phyloP scores from a whole-genome alignment of 2,329 filamentous ascomycete species.

The Botrytis sinoallii region DNA sequence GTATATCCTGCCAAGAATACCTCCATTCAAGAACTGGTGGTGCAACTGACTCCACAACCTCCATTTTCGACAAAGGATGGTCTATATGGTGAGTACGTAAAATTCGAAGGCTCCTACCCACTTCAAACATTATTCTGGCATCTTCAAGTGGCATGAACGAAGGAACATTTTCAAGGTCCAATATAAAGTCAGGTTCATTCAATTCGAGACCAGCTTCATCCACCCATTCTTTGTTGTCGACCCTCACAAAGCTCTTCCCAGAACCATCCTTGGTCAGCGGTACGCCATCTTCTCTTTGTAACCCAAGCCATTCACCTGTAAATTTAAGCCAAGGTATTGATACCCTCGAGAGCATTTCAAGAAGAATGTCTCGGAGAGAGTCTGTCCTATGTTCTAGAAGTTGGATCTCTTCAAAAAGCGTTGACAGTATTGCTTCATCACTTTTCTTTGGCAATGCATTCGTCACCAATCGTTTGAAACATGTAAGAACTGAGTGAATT shows the following conservation, averaged over 20 bases:
- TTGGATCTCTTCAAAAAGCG: constrained; percentile 60
- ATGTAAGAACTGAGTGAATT: constrained; percentile 35
- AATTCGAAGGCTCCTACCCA: constrained; percentile 71
- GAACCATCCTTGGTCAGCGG: constrained; percentile 49
- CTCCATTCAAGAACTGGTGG: constrained; percentile 64
- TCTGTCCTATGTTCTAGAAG: constrained; percentile 61
- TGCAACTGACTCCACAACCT: constrained; percentile 45
- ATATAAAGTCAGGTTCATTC: constrained; percentile 57
- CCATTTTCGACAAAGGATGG: constrained; percentile 62
- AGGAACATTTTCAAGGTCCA: constrained; percentile 65
- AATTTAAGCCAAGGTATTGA: constrained; percentile 65
- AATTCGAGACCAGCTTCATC: constrained; percentile 59
- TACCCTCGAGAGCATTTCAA: constrained; percentile 62
- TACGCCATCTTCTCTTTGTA: constrained; percentile 55
- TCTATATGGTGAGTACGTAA: constrained; percentile 67
- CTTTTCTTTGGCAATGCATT: constrained; percentile 38
- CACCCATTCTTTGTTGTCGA: constrained; percentile 52
- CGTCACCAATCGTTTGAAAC: constrained; percentile 34
- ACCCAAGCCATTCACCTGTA: constrained; percentile 72
- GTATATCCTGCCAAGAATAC: constrained; percentile 69
- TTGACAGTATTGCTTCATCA: constrained; percentile 61
- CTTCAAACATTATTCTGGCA: constrained; percentile 71
- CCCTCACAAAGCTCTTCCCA: constrained; percentile 56
- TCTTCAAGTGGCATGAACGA: constrained; percentile 69
- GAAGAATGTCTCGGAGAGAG: constrained; percentile 61